Conservation (phyloP, 2,329 filamentous ascomycete genomes). For the Fusarium clavum region DNA sequence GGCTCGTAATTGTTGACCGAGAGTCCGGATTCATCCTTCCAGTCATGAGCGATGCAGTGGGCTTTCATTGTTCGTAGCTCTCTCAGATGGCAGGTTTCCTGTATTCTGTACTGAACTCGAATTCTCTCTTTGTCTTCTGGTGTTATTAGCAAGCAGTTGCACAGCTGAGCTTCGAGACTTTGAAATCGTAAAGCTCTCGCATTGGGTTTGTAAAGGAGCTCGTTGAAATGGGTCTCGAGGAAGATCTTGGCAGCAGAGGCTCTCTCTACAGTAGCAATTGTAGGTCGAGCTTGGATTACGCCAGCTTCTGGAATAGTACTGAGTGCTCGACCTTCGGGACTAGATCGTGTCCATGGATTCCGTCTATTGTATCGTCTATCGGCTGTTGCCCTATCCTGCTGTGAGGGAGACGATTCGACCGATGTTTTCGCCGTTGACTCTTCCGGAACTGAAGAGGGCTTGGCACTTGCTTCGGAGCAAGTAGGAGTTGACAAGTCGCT, state of each 20-base stretch:
- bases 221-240: conserved; percentile 85
- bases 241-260: conserved; percentile 85
- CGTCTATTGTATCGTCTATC: conserved; percentile 47
- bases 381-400: conserved; percentile 36
- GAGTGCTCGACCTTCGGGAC: conserved; percentile 50
- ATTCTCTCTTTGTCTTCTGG: conserved; percentile 64
- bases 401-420: conserved; percentile 48
- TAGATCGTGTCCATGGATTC: conserved; percentile 53
- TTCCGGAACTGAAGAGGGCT: conserved; percentile 40
- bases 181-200: conserved; percentile 49
- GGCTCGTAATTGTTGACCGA: conserved; percentile 71
- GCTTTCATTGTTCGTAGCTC: conserved; percentile 77
- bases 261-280: conserved; percentile 75
- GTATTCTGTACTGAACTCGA: conserved; percentile 69
- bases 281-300: conserved; percentile 47
- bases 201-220: conserved; percentile 65
- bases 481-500: conserved; percentile 39
- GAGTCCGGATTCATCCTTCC: conserved; percentile 10
- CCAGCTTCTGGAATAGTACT: conserved; percentile 53
- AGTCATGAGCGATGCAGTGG: conserved; percentile 55
- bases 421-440: conserved; percentile 51
- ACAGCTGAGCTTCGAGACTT: conserved; percentile 63
- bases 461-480: conserved; percentile 47
- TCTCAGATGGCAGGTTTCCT: conserved; percentile 81
- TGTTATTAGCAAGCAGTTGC: conserved; percentile 63